These are phyloP conservation scores for Microthyrium microscopicum DNA, from an alignment of 2,329 filamentous ascomycete species.

Conservation along the genomic window DNA sequence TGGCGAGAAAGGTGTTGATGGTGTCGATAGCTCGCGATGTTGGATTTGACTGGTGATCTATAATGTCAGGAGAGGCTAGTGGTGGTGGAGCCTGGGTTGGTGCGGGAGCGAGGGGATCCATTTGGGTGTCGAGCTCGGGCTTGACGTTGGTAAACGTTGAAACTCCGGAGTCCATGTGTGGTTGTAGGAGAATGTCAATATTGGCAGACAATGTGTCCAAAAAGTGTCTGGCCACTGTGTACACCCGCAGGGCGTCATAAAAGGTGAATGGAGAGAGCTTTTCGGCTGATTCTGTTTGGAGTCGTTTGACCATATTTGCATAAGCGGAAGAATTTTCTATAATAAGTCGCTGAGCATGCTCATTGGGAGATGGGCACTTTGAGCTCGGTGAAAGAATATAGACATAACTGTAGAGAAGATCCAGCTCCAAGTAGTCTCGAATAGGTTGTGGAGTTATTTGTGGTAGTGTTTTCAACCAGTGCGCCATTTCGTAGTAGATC, in stretches of 20 bases:
- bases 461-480: slow-evolving; percentile 69
- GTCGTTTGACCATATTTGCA: slow-evolving; percentile 36
- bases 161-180: slow-evolving; percentile 24
- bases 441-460: slow-evolving; percentile 46
- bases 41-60: too few species aligned
- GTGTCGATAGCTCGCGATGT: slow-evolving; percentile 26
- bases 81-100: slow-evolving; percentile 15
- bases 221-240: slow-evolving; percentile 47
- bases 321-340: slow-evolving; percentile 82
- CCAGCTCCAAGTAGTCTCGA: slow-evolving; percentile 66
- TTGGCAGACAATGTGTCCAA: slow-evolving; percentile 39
- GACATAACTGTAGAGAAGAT: slow-evolving; percentile 79
- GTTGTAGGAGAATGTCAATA: slow-evolving; percentile 28
- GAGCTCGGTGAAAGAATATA: slow-evolving; percentile 74
- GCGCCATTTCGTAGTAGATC: slow-evolving; percentile 57
- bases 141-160: slow-evolving; percentile 15
- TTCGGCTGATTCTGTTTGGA: slow-evolving; percentile 3
- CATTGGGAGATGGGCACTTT: slow-evolving; percentile 52
- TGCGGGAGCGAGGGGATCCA: slow-evolving; percentile 21
- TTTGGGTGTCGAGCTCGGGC: slow-evolving; percentile 13
- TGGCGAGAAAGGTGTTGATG: slow-evolving; percentile 30
- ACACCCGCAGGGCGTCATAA: slow-evolving; percentile 71
- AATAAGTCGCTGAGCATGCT: slow-evolving; percentile 64
- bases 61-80: slow-evolving; percentile 16
- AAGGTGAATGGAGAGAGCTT: slow-evolving; percentile 48